Percentiles rank a stretch among this genome's conserved stretches.
phyloP scores from a whole-genome alignment of 2,329 filamentous ascomycete species.

The Alternaria sp. region DNA sequence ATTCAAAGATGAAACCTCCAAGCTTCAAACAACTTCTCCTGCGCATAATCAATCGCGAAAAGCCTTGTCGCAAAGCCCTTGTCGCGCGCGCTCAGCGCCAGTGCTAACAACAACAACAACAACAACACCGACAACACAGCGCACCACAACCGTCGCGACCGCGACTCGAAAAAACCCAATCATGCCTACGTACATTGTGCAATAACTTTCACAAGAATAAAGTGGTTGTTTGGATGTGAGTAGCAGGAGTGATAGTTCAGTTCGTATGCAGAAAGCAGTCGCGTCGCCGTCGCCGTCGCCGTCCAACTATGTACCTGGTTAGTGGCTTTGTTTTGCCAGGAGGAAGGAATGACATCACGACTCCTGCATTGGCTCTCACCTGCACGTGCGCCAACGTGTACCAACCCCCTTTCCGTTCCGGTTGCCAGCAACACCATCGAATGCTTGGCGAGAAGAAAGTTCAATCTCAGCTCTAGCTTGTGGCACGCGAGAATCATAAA shows the following conservation, averaged over 20 bases:
- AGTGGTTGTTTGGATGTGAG: not conserved
- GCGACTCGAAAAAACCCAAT: not conserved
- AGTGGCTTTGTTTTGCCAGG: conserved; percentile 12
- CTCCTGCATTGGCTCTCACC: conserved; percentile 5
- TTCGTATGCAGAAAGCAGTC: not conserved
- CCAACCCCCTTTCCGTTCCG: not conserved
- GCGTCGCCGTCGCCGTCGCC: conserved; percentile 13
- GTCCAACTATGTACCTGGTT: conserved; percentile 5
- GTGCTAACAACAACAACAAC: too few relatives aligned
- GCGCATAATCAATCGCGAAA: not conserved
- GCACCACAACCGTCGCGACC: not conserved
- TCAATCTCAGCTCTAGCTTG: not conserved
- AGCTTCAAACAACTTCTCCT: not conserved
- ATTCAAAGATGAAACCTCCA: not conserved
- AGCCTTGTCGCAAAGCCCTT: not conserved
- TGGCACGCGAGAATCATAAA: not conserved
- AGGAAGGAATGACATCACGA: conserved; percentile 13
- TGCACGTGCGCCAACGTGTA: conserved; percentile 6
- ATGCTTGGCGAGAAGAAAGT: not conserved
- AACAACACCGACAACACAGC: not conserved
- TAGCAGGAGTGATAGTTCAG: not conserved
- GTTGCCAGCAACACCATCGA: not conserved
- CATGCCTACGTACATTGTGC: conserved; percentile 1
- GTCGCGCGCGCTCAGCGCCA: not conserved
- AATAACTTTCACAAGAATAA: not conserved